Evolutionary conservation across 352 stramenopile species (phyloP).

Genomic region (Pythium dissotocum): DNA sequence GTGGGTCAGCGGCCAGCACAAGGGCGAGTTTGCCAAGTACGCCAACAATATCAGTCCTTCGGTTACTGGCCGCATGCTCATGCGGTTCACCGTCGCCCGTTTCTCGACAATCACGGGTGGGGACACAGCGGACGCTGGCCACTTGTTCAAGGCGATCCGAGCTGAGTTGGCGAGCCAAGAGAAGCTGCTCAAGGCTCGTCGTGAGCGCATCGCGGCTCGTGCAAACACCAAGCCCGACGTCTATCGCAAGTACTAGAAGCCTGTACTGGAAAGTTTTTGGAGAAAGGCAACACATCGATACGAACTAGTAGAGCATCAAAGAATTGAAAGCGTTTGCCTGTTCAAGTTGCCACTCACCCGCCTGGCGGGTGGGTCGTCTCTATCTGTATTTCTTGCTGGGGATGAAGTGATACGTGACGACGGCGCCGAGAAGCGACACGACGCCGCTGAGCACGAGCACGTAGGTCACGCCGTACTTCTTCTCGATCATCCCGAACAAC

Average conservation of each 20-base stretch:
- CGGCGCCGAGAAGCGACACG: constrained; percentile 56
- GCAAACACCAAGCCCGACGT: constrained; percentile 7
- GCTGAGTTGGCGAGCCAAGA: constrained; percentile 57
- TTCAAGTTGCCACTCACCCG: not conserved
- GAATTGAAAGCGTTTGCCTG: not conserved
- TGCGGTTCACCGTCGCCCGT: constrained; percentile 56
- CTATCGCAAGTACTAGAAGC: not conserved
- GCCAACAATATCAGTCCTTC: constrained; percentile 40
- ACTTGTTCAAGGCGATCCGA: constrained; percentile 60
- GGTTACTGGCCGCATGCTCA: constrained; percentile 59
- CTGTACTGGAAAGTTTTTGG: not conserved
- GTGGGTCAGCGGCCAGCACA: constrained; percentile 54
- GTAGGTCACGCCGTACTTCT: constrained; percentile 51
- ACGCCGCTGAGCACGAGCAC: constrained; percentile 59
- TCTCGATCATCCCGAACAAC: constrained; percentile 65
- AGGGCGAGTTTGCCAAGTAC: constrained; percentile 59
- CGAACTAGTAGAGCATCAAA: too few relatives aligned
- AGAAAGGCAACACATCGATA: not conserved
- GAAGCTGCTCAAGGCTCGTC: constrained; percentile 52
- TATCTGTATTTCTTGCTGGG: constrained; percentile 46
- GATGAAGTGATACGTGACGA: constrained; percentile 70
- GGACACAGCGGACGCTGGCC: constrained; percentile 51
- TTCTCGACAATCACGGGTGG: constrained; percentile 73
- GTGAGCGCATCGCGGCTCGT: constrained; percentile 44
- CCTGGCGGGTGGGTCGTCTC: not conserved